Evolutionary conservation across 805 yeast genomes (phyloP).

Genomic region (Deakozyma indianensis): DNA sequence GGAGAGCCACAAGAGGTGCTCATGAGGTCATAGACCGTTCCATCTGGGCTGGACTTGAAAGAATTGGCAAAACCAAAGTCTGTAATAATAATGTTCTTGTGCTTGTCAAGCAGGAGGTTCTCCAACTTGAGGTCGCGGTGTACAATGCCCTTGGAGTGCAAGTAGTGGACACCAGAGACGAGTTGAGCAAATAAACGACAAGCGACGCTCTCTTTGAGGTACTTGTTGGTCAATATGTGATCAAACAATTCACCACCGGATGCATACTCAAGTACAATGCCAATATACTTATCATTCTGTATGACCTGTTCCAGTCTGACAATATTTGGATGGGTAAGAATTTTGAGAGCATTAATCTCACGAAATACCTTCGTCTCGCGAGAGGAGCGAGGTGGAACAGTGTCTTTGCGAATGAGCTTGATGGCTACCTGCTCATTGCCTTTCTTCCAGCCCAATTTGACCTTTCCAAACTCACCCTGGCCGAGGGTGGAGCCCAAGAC

Average conservation of each 20-base stretch:
- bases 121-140: constrained; percentile 69
- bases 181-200: constrained; percentile 83
- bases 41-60: constrained; percentile 26
- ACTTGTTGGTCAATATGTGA: constrained; percentile 73
- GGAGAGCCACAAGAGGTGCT: constrained; percentile 95
- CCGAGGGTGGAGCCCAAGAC: constrained; percentile 87
- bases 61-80: constrained; percentile 95
- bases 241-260: constrained; percentile 96
- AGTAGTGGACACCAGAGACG: constrained; percentile 83
- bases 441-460: constrained; percentile 89
- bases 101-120: constrained; percentile 65
- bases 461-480: constrained; percentile 97
- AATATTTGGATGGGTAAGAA: constrained; percentile 81
- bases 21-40: constrained; percentile 51
- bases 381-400: constrained; percentile 74
- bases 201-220: constrained; percentile 76
- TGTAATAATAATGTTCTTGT: constrained; percentile 71
- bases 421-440: constrained; percentile 60
- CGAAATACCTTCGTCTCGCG: constrained; percentile 81
- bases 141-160: constrained; percentile 68
- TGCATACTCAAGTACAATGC: constrained; percentile 92
- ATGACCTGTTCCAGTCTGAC: constrained; percentile 83
- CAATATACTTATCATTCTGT: constrained; percentile 88
- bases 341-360: constrained; percentile 76
- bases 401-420: constrained; percentile 76